Percentiles rank a stretch among this genome's conserved stretches.
Conservation (phyloP, 2,329 filamentous ascomycete species). For the Nothophaeocryptopus gaeumannii region DNA sequence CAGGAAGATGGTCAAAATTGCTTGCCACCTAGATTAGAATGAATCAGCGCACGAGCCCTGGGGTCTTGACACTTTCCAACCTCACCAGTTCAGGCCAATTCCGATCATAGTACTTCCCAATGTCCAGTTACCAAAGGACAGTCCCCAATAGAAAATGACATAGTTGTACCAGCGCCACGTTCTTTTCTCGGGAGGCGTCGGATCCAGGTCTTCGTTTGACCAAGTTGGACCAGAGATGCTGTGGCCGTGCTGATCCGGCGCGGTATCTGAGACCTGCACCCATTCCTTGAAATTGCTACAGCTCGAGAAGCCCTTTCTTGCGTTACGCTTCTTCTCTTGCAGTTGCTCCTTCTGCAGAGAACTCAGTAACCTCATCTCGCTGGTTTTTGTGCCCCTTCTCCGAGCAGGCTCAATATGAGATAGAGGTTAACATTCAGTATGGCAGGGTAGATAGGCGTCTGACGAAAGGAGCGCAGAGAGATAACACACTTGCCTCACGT, state of each 20-base stretch:
- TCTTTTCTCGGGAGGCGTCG: slow-evolving; percentile 22
- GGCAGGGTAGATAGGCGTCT: no score
- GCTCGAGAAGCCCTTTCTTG: background rate
- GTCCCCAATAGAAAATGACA: slow-evolving; percentile 35
- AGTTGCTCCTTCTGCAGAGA: no score
- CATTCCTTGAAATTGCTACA: background rate
- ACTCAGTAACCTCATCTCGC: no score
- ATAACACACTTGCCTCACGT: no score
- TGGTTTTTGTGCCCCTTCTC: no score
- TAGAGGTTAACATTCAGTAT: no score
- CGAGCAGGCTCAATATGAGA: no score
- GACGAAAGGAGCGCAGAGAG: no score
- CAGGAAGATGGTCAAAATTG: slow-evolving; percentile 45
- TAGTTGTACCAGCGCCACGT: slow-evolving; percentile 27
- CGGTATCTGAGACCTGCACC: no score
- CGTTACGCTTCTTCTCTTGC: no score
- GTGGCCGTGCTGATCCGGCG: no score
- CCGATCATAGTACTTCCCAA: slow-evolving; percentile 40
- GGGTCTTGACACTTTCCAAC: background rate
- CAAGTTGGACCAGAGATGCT: slow-evolving; percentile 24
- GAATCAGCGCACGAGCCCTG: background rate
- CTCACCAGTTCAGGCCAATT: slow-evolving; percentile 43
- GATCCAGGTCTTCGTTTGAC: slow-evolving; percentile 26
- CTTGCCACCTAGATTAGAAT: slow-evolving; percentile 34
- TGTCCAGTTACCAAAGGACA: slow-evolving; percentile 46